Percentiles rank a stretch among this genome's conserved stretches.
Evolutionary conservation across 768 basidiomycete species (phyloP).

Genomic region (Suillus ampliporus): DNA sequence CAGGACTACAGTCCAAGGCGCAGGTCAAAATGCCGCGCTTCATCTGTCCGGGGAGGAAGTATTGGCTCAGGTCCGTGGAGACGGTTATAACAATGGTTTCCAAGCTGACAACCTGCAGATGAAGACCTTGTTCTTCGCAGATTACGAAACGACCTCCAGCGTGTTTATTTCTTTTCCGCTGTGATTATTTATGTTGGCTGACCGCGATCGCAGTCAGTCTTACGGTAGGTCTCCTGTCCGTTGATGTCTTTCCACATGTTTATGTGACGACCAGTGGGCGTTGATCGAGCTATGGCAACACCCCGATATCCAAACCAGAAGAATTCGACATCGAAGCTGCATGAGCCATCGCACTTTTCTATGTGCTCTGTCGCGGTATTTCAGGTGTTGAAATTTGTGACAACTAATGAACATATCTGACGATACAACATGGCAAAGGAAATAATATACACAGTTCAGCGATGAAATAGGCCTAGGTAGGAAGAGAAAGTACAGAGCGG

Average conservation of each 20-base stretch:
- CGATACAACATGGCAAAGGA: not conserved
- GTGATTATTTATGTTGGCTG: not conserved
- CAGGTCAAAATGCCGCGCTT: constrained; percentile 28
- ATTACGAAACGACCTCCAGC: constrained; percentile 57
- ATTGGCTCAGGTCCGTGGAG: constrained; percentile 12
- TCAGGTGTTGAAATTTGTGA: not conserved
- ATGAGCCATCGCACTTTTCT: no score
- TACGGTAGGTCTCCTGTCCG: constrained; percentile 2
- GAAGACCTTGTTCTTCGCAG: constrained; percentile 29
- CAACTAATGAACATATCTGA: not conserved
- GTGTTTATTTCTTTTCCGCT: constrained; percentile 9
- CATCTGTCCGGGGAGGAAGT: constrained; percentile 33
- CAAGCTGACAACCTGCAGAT: not conserved
- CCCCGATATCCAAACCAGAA: constrained; percentile 40
- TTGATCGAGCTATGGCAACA: constrained; percentile 56
- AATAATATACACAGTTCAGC: not conserved
- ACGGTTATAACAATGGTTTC: not conserved
- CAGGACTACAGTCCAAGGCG: constrained; percentile 41
- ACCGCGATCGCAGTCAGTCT: constrained; percentile 2
- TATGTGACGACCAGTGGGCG: constrained; percentile 48
- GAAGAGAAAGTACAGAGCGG: not conserved
- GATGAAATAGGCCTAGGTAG: not conserved
- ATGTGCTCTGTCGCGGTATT: not conserved
- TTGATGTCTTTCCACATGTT: not conserved
- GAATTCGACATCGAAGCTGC: not conserved